Percentiles rank a stretch among this genome's conserved stretches.
Evolutionary conservation across 2,329 filamentous ascomycete species (phyloP).

Genomic region (Aspergillus floridensis): DNA sequence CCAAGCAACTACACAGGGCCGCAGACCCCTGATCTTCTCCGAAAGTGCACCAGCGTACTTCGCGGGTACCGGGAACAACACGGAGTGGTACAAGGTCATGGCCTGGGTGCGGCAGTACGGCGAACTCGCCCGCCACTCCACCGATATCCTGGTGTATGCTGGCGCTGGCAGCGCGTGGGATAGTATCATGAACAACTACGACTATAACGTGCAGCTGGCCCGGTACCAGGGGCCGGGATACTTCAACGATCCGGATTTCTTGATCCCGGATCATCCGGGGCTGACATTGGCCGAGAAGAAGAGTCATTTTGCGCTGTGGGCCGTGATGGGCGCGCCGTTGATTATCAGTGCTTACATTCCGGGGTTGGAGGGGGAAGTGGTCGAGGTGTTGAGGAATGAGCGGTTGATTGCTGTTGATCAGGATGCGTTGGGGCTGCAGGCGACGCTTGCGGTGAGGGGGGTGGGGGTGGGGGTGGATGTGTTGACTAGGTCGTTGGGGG

Average conservation of each 20-base stretch:
- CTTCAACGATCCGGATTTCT: conserved; percentile 52
- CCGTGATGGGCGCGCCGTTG: conserved; percentile 49
- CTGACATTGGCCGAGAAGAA: conserved; percentile 46
- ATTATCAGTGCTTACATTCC: conserved; percentile 50
- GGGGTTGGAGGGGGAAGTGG: conserved; percentile 32
- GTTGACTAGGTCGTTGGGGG: conserved; percentile 47
- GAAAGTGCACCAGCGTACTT: conserved; percentile 51
- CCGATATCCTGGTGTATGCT: conserved; percentile 44
- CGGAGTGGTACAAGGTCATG: conserved; percentile 49
- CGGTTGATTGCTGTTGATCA: conserved; percentile 46
- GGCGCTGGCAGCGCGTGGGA: conserved; percentile 46
- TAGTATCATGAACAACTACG: conserved; percentile 51
- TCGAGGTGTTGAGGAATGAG: conserved; percentile 41
- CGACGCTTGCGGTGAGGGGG: conserved; percentile 49
- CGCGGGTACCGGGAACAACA: conserved; percentile 34
- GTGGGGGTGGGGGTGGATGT: conserved; percentile 45
- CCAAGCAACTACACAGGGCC: conserved; percentile 21
- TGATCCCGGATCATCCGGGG: conserved; percentile 49
- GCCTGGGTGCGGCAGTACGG: conserved; percentile 43
- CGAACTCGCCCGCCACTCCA: conserved; percentile 47
- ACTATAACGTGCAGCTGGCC: conserved; percentile 43
- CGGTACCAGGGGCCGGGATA: conserved; percentile 47
- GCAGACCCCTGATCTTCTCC: conserved; percentile 40
- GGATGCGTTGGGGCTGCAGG: conserved; percentile 45
- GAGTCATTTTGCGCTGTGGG: conserved; percentile 54